Evolutionary conservation across 2,329 filamentous ascomycete genomes (phyloP), one percentile per base, ranked within the genome.

Genomic region (Penicillium expansum): DNA sequence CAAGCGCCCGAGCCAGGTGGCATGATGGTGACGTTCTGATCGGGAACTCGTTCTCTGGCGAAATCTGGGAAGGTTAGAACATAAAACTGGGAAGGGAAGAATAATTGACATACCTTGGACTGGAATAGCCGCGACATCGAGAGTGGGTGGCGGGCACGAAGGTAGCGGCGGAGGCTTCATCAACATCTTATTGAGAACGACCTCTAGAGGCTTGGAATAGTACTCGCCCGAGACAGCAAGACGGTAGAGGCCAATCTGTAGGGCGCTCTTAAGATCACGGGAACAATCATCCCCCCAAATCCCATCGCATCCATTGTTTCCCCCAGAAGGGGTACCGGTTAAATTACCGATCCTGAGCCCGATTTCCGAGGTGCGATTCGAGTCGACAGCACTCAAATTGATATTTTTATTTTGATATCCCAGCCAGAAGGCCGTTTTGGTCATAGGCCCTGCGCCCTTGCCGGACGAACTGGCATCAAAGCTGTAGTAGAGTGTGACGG

Each of bases 341-440:
- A 74, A 27, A 49, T 76, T 75, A 0, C 72, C 73, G 16, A 75
- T 61, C 11, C 73, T 72, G 38, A 76, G 56, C 7, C 67, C 72
- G 24, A 74, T 53, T 38, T 76, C 73, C 7, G 71, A 72, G 3
- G 73, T 76, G 41, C 69, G 68, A 55, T 76, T 76, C 5, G 60
- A 54, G 41, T 67, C 56, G 41, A 72, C 65, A 30, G 64, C 63
- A 11, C 64, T 60, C 8, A 59, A 64, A 47, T 70, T 63, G 56
- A 74, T 58, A 2, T 65, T 59, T 8, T 56, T 48, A 37, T 64
- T 59, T n/a, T 67, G 62, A 53, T 74, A 75, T 47, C 68, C 61
- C 11, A 76, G 62, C 73, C 73, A 76, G 37, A 69, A 75, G 29
- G 67, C 67, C 20, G 68, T 65, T 58, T 76, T 76, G 43, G 69